Evolutionary conservation across 2,329 filamentous ascomycete genomes (phyloP).

Genomic region (Talaromyces pinophilus): DNA sequence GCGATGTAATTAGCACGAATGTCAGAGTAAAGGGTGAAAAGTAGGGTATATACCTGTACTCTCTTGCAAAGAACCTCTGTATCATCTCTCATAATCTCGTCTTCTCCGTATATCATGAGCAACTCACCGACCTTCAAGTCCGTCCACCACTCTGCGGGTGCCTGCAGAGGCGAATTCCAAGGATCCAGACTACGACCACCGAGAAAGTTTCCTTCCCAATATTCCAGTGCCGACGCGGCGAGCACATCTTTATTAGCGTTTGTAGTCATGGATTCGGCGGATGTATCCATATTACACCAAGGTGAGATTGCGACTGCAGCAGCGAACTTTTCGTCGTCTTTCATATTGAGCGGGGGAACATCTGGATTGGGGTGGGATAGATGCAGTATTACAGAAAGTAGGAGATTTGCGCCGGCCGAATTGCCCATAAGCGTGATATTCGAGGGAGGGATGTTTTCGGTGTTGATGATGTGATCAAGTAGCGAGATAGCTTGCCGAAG

Average conservation of each 20-base stretch:
- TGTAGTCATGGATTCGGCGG: conserved; percentile 9
- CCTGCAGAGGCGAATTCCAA: conserved; percentile 18
- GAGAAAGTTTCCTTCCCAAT: conserved; percentile 20
- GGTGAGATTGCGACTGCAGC: conserved; percentile 16
- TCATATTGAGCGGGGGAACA: conserved; percentile 1
- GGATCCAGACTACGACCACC: conserved; percentile 4
- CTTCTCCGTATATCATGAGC: conserved; percentile 15
- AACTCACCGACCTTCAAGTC: conserved; percentile 19
- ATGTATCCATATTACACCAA: conserved; percentile 18
- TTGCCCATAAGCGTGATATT: conserved; percentile 19
- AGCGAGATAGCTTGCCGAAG: conserved; percentile 19
- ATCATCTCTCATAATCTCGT: conserved; percentile 20
- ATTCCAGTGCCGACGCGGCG: conserved; percentile 5
- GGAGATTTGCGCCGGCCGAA: conserved; percentile 17
- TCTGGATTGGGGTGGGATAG: conserved; percentile 15
- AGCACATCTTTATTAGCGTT: conserved; percentile 16
- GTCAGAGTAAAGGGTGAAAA: background rate
- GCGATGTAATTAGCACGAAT: background rate
- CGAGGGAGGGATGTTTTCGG: conserved; percentile 7
- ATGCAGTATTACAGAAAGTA: conserved; percentile 16
- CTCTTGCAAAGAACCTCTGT: conserved; percentile 6
- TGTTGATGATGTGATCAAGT: conserved; percentile 16
- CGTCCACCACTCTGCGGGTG: conserved; percentile 19
- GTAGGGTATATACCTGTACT: conserved; percentile 1
- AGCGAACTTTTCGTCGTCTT: background rate